phyloP scores from a whole-genome alignment of 768 basidiomycete species.

The Cubamyces lactineus region DNA sequence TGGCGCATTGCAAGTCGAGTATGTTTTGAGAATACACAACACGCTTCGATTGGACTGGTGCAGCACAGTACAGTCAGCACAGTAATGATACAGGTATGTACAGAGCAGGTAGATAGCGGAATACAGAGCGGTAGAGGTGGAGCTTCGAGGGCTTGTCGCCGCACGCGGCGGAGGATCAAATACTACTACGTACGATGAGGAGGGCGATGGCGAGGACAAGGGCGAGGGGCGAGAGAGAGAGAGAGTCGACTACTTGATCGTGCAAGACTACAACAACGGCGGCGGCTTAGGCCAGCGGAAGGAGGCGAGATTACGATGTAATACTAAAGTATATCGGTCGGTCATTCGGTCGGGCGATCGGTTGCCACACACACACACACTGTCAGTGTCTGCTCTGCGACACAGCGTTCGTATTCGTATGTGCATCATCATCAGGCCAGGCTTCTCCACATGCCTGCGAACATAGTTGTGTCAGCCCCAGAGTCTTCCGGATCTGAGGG shows the following conservation, averaged over 20 bases:
- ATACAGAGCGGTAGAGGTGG: constrained; percentile 15
- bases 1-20: too few species aligned
- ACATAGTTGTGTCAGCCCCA: constrained; percentile 30
- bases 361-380: neutral
- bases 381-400: constrained; percentile 16
- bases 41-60: constrained; percentile 8
- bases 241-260: constrained; percentile 10
- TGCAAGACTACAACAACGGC: constrained; percentile 26
- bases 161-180: neutral
- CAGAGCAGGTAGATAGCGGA: constrained; percentile 26
- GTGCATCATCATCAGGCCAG: constrained; percentile 46
- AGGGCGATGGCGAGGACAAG: neutral
- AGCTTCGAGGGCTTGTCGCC: neutral
- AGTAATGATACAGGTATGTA: constrained; percentile 23
- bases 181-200: constrained; percentile 8
- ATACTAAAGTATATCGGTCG: constrained; percentile 24
- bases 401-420: constrained; percentile 10
- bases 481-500: too few species aligned
- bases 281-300: constrained; percentile 1
- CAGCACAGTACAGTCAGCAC: constrained; percentile 7
- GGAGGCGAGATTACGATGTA: constrained; percentile 23
- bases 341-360: constrained; percentile 1
- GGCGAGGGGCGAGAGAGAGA: too few species aligned
- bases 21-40: neutral
- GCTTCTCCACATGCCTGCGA: constrained; percentile 81